phyloP scores from a whole-genome alignment of 73 alveolate species.

The Tetrahymena borealis region DNA sequence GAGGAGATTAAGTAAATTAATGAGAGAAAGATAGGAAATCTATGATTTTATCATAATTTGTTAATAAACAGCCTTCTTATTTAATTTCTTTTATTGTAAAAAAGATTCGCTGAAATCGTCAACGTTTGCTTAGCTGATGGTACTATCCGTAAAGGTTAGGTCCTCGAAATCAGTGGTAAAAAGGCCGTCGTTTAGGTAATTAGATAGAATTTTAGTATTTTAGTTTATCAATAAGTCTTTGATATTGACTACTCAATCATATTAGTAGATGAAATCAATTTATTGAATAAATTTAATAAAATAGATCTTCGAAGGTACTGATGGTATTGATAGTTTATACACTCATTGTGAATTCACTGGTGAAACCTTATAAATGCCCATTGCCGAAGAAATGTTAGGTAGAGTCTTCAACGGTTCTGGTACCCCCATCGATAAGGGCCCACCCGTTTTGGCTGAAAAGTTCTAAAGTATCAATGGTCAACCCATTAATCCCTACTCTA shows the following conservation, averaged over 20 bases:
- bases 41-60: neutral
- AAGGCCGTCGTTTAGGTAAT: conserved; percentile 88
- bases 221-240: neutral
- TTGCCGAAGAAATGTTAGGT: conserved; percentile 99
- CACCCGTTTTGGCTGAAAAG: conserved; percentile 99
- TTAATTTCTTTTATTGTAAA: neutral
- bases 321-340: conserved; percentile 94
- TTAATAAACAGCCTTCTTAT: neutral
- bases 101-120: conserved; percentile 81
- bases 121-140: conserved; percentile 98
- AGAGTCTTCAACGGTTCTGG: conserved; percentile 99
- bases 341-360: conserved; percentile 98
- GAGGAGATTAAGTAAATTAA: too few species aligned
- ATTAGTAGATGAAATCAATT: too few species aligned
- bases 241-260: neutral
- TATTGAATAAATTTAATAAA: neutral
- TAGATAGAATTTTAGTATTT: neutral
- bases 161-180: conserved; percentile 97
- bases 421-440: conserved; percentile 99
- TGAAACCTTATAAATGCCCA: conserved; percentile 97
- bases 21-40: neutral
- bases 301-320: conserved; percentile 99
- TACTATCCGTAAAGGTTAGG: conserved; percentile 97
- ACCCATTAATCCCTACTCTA: conserved; percentile 96
- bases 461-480: conserved; percentile 97